phyloP scores from a whole-genome alignment of 371 early-diverging fungal species.

The Paraphysoderma sedebokerense region DNA sequence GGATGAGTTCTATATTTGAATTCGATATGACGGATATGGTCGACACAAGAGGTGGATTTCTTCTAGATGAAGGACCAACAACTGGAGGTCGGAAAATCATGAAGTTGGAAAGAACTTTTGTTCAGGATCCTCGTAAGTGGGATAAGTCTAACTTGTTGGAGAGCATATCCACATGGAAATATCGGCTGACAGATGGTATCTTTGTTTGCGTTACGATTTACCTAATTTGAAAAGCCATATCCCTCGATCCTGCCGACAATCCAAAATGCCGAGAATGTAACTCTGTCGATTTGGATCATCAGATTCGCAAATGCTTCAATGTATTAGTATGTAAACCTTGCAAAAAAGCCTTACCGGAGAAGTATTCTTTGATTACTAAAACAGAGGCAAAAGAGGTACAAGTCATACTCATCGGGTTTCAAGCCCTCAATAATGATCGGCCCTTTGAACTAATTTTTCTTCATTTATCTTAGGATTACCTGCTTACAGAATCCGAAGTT shows the following conservation, averaged over 20 bases:
- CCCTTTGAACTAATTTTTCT: neutral
- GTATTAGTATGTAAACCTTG: slow-evolving; percentile 56
- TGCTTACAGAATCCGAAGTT: slow-evolving; percentile 82
- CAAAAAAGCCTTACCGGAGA: slow-evolving; percentile 51
- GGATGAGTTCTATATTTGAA: slow-evolving; percentile 28
- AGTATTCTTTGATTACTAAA: slow-evolving; percentile 82
- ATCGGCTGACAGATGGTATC: neutral
- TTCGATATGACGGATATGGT: slow-evolving; percentile 61
- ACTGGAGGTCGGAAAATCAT: no score
- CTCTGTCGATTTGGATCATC: slow-evolving; percentile 56
- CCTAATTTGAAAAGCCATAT: slow-evolving; percentile 31
- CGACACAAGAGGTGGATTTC: slow-evolving; percentile 69
- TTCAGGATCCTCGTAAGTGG: slow-evolving; percentile 27
- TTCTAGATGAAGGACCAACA: slow-evolving; percentile 34
- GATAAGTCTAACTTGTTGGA: neutral
- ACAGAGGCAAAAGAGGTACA: slow-evolving; percentile 64
- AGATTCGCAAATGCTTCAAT: slow-evolving; percentile 46
- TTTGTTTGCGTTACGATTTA: no score
- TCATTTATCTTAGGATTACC: slow-evolving; percentile 40
- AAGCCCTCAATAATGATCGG: neutral
- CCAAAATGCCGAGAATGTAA: slow-evolving; percentile 61
- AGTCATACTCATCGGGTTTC: neutral
- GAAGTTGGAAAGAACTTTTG: slow-evolving; percentile 2
- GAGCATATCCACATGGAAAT: slow-evolving; percentile 6
- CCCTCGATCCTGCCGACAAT: slow-evolving; percentile 34